Evolutionary conservation across 192 early-diverging fungal species (phyloP).

Genomic region (Coemansia sp.): DNA sequence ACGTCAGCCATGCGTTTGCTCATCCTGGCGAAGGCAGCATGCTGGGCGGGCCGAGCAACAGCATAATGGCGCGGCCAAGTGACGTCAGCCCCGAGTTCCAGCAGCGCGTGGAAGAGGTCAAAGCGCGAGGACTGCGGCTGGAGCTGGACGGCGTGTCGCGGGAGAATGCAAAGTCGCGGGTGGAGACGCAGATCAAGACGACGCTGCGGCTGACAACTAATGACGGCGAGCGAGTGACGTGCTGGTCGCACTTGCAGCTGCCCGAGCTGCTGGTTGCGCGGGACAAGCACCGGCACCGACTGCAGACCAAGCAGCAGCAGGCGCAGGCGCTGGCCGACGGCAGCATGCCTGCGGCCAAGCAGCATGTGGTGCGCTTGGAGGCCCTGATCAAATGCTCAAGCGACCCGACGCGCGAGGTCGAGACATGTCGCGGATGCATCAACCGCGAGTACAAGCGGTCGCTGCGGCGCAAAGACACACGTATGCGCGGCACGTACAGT

Average conservation of each 20-base stretch:
- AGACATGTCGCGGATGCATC: conserved; percentile 81
- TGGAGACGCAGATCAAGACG: conserved; percentile 94
- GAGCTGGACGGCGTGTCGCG: conserved; percentile 47
- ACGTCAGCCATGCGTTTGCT: not conserved
- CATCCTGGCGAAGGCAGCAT: not conserved
- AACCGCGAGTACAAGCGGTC: conserved; percentile 78
- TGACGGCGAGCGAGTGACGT: conserved; percentile 66
- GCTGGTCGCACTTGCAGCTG: conserved; percentile 83
- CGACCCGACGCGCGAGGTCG: conserved; percentile 70
- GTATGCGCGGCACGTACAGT: conserved; percentile 43
- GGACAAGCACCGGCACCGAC: conserved; percentile 67
- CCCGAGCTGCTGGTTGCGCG: conserved; percentile 82
- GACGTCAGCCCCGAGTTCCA: conserved; percentile 26
- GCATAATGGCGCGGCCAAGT: conserved; percentile 14
- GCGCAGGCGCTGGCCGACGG: conserved; percentile 29
- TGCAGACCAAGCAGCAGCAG: conserved; percentile 23
- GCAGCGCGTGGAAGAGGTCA: conserved; percentile 37
- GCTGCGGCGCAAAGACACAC: conserved; percentile 58
- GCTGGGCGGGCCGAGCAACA: conserved; percentile 26
- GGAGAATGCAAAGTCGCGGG: conserved; percentile 76
- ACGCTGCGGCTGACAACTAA: conserved; percentile 77
- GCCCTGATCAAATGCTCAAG: conserved; percentile 84
- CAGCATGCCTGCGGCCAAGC: conserved; percentile 44
- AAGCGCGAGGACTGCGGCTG: conserved; percentile 39
- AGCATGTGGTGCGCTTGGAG: conserved; percentile 71